Evolutionary conservation across 2,329 filamentous ascomycete species (phyloP).

Genomic region (Neonectria punicea): DNA sequence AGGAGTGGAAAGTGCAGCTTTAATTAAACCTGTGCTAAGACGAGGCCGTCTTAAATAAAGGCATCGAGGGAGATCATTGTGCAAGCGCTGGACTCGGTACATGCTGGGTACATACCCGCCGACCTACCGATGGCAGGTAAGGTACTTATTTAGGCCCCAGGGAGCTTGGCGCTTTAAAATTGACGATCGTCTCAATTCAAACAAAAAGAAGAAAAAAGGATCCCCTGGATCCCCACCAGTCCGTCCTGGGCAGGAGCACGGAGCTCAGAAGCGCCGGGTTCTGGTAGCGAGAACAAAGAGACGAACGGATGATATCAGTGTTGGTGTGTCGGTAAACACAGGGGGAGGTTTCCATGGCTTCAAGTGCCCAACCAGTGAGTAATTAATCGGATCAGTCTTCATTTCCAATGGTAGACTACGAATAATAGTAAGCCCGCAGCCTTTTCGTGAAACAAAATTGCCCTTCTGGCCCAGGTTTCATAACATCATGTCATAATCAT

Average conservation of each 20-base stretch:
- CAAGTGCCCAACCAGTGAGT: background rate
- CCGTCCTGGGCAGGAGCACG: constrained; percentile 13
- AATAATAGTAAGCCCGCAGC: too few relatives aligned
- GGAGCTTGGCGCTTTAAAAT: constrained; percentile 18
- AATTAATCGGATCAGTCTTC: background rate
- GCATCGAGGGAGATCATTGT: background rate
- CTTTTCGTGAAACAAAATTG: background rate
- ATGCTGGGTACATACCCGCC: constrained; percentile 1
- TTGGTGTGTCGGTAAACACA: background rate
- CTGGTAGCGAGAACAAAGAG: background rate
- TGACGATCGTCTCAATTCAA: constrained; percentile 22
- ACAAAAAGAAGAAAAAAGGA: constrained; percentile 10
- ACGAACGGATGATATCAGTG: background rate
- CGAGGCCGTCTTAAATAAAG: background rate
- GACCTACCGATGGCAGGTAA: background rate
- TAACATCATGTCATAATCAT: constrained; percentile 11
- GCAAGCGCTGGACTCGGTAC: constrained; percentile 3
- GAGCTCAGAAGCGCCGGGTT: background rate
- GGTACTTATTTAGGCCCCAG: too few relatives aligned
- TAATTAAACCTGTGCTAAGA: background rate
- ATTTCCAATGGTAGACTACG: background rate
- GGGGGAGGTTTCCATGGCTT: background rate
- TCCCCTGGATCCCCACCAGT: constrained; percentile 9
- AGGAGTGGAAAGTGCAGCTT: background rate
- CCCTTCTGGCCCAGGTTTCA: background rate